phyloP scores from a whole-genome alignment of 495 filamentous ascomycete genomes.

The Chaetomium cochliodes region DNA sequence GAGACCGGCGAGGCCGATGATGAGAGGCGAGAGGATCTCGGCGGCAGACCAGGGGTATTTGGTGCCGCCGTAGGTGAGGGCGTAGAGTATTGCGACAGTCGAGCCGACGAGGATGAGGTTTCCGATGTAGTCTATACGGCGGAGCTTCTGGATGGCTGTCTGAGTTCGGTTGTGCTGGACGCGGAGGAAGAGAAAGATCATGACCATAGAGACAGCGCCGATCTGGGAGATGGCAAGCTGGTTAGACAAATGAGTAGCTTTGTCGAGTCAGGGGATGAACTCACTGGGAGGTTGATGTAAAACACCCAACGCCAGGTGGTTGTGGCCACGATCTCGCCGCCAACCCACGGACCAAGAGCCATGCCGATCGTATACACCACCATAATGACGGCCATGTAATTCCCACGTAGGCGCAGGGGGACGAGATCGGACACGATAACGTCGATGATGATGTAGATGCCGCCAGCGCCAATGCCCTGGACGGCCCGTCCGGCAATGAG shows the following conservation, averaged over 20 bases:
- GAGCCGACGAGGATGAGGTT: constrained; percentile 33
- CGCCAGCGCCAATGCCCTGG: constrained; percentile 77
- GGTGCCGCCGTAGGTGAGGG: constrained; percentile 25
- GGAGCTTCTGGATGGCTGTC: constrained; percentile 22
- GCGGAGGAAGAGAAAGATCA: constrained; percentile 35
- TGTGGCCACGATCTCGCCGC: constrained; percentile 61
- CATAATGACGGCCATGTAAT: constrained; percentile 38
- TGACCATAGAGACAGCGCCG: constrained; percentile 27
- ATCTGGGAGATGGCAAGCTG: too few species aligned
- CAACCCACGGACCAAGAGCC: constrained; percentile 66
- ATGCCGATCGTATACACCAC: constrained; percentile 61
- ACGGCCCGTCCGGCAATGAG: constrained; percentile 73
- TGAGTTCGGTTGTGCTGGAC: constrained; percentile 23
- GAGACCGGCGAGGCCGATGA: constrained; percentile 25
- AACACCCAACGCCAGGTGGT: constrained; percentile 39
- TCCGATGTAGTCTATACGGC: constrained; percentile 35
- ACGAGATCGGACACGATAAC: constrained; percentile 69
- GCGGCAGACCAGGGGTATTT: constrained; percentile 32
- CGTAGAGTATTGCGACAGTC: constrained; percentile 32
- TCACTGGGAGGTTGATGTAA: constrained; percentile 37
- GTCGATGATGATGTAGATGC: constrained; percentile 67
- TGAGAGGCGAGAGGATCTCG: constrained; percentile 33
- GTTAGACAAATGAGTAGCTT: too few species aligned
- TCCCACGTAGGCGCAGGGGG: constrained; percentile 61
- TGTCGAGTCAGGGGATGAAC: too few species aligned